Conservation (phyloP, 2,329 filamentous ascomycete species). For the Arthroderma uncinatum region DNA sequence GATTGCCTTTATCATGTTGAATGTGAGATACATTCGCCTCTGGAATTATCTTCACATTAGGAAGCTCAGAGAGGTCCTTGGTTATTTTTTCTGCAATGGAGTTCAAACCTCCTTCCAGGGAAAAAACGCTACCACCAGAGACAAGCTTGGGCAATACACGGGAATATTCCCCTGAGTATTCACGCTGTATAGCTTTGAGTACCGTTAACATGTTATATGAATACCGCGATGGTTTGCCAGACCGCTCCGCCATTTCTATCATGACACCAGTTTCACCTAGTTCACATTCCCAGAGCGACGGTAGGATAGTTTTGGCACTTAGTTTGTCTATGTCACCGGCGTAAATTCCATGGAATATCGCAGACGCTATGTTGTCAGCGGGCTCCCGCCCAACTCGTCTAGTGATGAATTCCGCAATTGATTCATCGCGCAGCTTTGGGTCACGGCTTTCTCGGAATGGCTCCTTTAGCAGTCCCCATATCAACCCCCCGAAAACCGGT, state of each 20-base stretch:
- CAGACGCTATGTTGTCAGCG: constrained; percentile 64
- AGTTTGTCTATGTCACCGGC: constrained; percentile 77
- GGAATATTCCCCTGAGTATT: not conserved
- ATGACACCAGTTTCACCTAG: not conserved
- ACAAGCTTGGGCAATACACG: not conserved
- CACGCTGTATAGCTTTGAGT: not conserved
- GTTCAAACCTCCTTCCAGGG: not conserved
- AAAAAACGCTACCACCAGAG: not conserved
- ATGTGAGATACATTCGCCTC: not conserved
- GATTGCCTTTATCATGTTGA: not conserved
- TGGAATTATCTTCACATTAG: not conserved
- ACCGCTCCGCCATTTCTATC: not conserved
- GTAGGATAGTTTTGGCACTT: constrained; percentile 56
- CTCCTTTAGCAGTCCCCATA: constrained; percentile 46
- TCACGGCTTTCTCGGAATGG: constrained; percentile 57
- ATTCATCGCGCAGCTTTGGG: constrained; percentile 53
- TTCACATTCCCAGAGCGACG: constrained; percentile 35
- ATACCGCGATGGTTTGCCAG: not conserved
- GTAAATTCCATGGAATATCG: constrained; percentile 74
- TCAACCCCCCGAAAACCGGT: constrained; percentile 44
- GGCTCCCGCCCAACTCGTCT: constrained; percentile 45
- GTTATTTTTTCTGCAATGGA: not conserved
- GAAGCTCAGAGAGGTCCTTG: not conserved
- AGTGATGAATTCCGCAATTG: constrained; percentile 55
- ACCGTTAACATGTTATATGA: not conserved